phyloP scores from a whole-genome alignment of 2,329 filamentous ascomycete species.

The Ramularia collo-cygni region DNA sequence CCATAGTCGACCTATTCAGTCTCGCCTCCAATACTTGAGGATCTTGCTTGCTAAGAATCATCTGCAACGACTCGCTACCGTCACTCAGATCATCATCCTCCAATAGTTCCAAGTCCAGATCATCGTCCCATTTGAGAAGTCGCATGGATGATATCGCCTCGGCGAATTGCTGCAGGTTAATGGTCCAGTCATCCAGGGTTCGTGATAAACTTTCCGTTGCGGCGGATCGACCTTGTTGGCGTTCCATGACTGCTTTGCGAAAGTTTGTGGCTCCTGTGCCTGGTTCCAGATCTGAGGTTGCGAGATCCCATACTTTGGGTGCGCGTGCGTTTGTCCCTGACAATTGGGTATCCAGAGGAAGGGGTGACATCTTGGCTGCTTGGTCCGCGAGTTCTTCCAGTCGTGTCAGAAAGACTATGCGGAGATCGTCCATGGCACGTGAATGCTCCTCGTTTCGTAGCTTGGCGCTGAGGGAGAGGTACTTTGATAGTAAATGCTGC shows the following conservation, averaged over 20 bases:
- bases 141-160: constrained; percentile 58
- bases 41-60: constrained; percentile 65
- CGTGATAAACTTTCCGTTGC: constrained; percentile 56
- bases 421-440: constrained; percentile 17
- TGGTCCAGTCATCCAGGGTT: constrained; percentile 65
- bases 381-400: constrained; percentile 17
- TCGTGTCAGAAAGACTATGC: constrained; percentile 16
- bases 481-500: constrained; percentile 23
- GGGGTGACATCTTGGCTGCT: constrained; percentile 9
- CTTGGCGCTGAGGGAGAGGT: constrained; percentile 20
- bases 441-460: constrained; percentile 12
- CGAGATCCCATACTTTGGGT: constrained; percentile 22
- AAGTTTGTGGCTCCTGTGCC: constrained; percentile 45
- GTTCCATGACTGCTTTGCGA: constrained; percentile 60
- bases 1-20: constrained; percentile 15
- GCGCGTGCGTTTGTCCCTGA: background rate
- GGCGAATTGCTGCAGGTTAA: constrained; percentile 62
- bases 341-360: constrained; percentile 3
- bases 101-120: constrained; percentile 61
- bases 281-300: constrained; percentile 20
- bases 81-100: constrained; percentile 64
- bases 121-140: constrained; percentile 67
- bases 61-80: constrained; percentile 52
- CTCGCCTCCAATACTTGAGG: constrained; percentile 48
- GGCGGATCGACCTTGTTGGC: constrained; percentile 65